Conservation (phyloP, 306 rosid genomes). For the Myrica gale region DNA sequence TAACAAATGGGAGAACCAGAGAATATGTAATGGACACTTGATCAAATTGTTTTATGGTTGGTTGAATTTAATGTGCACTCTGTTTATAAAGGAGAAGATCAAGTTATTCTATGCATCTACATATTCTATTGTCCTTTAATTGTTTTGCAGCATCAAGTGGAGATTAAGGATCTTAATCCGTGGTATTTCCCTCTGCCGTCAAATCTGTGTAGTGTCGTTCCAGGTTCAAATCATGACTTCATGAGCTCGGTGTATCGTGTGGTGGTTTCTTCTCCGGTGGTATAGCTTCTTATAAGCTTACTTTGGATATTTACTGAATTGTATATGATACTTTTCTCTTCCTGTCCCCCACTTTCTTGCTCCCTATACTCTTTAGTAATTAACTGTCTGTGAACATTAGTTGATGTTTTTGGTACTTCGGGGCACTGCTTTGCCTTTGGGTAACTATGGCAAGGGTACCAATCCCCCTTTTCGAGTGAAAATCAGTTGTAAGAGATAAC, state of each 20-base stretch:
- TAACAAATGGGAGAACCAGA: background rate
- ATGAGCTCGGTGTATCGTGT: conserved; percentile 57
- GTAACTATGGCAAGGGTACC: background rate
- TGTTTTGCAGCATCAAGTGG: conserved; percentile 49
- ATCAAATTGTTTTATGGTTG: conserved; percentile 20
- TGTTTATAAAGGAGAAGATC: background rate
- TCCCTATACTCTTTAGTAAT: background rate
- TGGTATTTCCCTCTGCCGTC: conserved; percentile 95
- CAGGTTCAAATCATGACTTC: conserved; percentile 94
- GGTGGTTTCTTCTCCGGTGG: conserved; percentile 96
- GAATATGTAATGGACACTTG: background rate
- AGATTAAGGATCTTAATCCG: conserved; percentile 56
- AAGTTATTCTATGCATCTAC: conserved; percentile 17
- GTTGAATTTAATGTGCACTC: background rate
- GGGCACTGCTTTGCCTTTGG: background rate
- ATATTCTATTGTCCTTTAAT: conserved; percentile 20
- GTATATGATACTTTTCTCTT: too few relatives aligned
- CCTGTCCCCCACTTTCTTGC: background rate
- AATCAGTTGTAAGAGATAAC: too few relatives aligned
- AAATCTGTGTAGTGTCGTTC: conserved; percentile 56
- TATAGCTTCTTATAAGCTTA: conserved; percentile 30
- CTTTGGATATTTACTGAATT: background rate
- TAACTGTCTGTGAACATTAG: background rate
- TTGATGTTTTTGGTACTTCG: background rate
- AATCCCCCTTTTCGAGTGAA: background rate